Percentiles rank a stretch among this genome's conserved stretches.
phyloP scores from a whole-genome alignment of 345 rosid species.

The Passiflora organensis region DNA sequence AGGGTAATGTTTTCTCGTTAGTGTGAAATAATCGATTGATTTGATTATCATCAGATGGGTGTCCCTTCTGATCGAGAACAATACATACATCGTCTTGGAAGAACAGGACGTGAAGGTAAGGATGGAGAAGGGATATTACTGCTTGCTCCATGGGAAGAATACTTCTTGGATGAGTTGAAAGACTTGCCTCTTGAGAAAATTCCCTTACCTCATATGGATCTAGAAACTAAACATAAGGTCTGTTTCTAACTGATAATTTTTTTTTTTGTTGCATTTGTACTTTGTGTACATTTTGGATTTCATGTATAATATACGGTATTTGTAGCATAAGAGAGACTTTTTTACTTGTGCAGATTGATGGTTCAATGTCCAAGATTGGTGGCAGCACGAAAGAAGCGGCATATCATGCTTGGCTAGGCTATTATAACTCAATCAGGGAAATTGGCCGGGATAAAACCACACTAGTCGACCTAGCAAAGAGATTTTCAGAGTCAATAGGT shows the following conservation, averaged over 20 bases:
- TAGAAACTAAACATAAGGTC: slow-evolving; percentile 56
- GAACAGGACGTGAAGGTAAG: slow-evolving; percentile 87
- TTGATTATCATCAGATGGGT: slow-evolving; percentile 54
- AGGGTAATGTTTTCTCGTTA: slow-evolving; percentile 4
- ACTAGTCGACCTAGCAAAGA: slow-evolving; percentile 72
- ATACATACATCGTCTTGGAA: slow-evolving; percentile 85
- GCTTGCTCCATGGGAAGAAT: slow-evolving; percentile 94
- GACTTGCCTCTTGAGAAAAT: slow-evolving; percentile 72
- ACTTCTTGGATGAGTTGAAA: slow-evolving; percentile 72
- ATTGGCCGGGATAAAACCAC: slow-evolving; percentile 86
- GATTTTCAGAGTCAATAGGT: slow-evolving; percentile 73
- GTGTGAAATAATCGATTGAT: background rate
- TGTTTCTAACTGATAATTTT: slow-evolving; percentile 5
- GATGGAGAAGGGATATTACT: slow-evolving; percentile 77
- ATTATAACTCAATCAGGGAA: slow-evolving; percentile 78
- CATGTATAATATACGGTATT: no score
- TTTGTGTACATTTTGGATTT: background rate
- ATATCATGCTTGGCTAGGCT: slow-evolving; percentile 95
- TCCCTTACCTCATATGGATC: slow-evolving; percentile 53
- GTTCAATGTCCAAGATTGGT: slow-evolving; percentile 65
- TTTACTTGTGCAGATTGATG: slow-evolving; percentile 51
- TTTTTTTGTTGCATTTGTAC: slow-evolving; percentile 7
- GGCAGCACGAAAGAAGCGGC: slow-evolving; percentile 84
- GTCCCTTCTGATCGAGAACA: slow-evolving; percentile 73
- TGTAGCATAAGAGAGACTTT: no score